Conservation (phyloP, 768 basidiomycete species). For the Termitomyces sp. region DNA sequence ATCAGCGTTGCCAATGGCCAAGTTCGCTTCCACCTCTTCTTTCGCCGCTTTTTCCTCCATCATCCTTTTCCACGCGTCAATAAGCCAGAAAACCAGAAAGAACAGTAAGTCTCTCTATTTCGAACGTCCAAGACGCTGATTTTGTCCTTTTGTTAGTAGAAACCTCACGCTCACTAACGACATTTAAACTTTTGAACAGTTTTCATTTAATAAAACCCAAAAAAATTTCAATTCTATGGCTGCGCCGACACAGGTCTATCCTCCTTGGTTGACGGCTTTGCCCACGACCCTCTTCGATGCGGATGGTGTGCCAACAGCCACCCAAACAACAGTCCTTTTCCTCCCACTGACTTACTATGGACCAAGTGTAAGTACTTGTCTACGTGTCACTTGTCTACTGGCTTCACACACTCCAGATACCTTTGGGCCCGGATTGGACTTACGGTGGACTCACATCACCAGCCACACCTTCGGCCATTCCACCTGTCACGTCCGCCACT, state of each 20-base stretch:
- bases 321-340: slow-evolving; percentile 50
- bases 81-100: neutral
- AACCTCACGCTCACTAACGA: slow-evolving; percentile 41
- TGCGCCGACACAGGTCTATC: slow-evolving; percentile 59
- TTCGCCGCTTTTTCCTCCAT: neutral
- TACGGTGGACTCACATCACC: slow-evolving; percentile 74
- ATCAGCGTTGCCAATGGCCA: neutral
- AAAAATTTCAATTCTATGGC: slow-evolving; percentile 34
- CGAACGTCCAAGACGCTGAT: neutral
- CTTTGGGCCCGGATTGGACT: slow-evolving; percentile 63
- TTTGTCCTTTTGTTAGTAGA: neutral
- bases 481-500: slow-evolving; percentile 12
- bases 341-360: slow-evolving; percentile 80
- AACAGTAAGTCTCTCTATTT: neutral
- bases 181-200: slow-evolving; percentile 7
- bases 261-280: slow-evolving; percentile 66
- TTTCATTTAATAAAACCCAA: slow-evolving; percentile 9
- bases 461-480: slow-evolving; percentile 28
- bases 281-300: slow-evolving; percentile 47
- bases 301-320: slow-evolving; percentile 47
- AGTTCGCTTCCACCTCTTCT: slow-evolving; percentile 2
- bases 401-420: slow-evolving; percentile 46
- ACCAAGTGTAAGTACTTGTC: slow-evolving; percentile 50
- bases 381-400: neutral
- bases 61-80: slow-evolving; percentile 7